Evolutionary conservation across 2,329 filamentous ascomycete species (phyloP).

Genomic region (Verticillium nonalfalfae): DNA sequence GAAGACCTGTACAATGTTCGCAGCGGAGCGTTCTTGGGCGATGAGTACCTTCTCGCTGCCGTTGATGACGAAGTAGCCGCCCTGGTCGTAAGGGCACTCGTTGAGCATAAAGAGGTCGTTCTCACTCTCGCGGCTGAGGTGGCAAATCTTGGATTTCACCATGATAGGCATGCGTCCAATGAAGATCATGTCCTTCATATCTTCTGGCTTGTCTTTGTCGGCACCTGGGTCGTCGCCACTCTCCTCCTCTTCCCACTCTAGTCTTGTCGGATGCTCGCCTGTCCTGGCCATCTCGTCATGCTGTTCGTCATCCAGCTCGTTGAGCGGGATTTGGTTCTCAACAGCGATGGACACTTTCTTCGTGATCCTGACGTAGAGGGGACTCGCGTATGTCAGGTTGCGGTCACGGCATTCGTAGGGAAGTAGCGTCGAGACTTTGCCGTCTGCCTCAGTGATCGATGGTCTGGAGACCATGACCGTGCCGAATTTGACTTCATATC

Average conservation of each 20-base stretch:
- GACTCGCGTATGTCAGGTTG: constrained; percentile 91
- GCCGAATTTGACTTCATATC: constrained; percentile 94
- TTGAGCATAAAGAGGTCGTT: constrained; percentile 85
- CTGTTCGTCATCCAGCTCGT: constrained; percentile 64
- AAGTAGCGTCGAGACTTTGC: constrained; percentile 75
- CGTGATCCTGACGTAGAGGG: constrained; percentile 82
- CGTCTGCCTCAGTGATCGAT: constrained; percentile 88
- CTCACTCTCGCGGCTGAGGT: constrained; percentile 76
- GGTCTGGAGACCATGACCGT: constrained; percentile 84
- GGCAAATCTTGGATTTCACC: constrained; percentile 95
- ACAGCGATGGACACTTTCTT: constrained; percentile 80
- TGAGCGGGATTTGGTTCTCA: constrained; percentile 60
- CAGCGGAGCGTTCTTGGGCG: constrained; percentile 92
- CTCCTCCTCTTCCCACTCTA: constrained; percentile 57
- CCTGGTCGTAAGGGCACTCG: constrained; percentile 97
- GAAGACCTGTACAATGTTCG: constrained; percentile 99
- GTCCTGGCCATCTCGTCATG: constrained; percentile 47
- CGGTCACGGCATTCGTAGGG: constrained; percentile 94
- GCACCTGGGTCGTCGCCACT: constrained; percentile 42
- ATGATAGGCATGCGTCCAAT: constrained; percentile 96
- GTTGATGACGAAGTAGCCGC: constrained; percentile 99
- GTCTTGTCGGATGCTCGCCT: constrained; percentile 49
- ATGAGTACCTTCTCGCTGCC: constrained; percentile 98
- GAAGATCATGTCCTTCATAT: constrained; percentile 69
- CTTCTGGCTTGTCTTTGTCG: constrained; percentile 43